These are phyloP conservation scores for Eucalyptus marginata DNA, from an alignment of 345 rosid genomes.

Conservation along the genomic window DNA sequence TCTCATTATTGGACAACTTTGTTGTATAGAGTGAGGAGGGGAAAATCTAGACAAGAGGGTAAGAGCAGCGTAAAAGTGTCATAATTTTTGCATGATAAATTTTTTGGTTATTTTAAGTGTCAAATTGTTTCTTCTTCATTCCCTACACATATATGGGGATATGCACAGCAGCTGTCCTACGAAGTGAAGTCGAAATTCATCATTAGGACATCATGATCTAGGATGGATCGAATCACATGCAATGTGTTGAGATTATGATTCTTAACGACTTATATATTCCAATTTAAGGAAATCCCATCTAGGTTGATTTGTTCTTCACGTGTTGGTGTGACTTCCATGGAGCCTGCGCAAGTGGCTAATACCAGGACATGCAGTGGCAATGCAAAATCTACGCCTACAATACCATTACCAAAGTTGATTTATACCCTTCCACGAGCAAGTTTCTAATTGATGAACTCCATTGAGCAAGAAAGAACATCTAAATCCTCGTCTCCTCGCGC, in stretches of 20 bases:
- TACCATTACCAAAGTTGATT: neutral
- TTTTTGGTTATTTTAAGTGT: neutral
- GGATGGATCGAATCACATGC: neutral
- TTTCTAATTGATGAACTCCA: neutral
- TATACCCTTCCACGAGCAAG: neutral
- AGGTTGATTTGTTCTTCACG: neutral
- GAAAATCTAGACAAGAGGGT: neutral
- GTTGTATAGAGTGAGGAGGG: neutral
- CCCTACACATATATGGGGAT: neutral
- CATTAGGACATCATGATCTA: neutral
- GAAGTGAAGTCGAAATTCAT: neutral
- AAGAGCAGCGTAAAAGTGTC: no score
- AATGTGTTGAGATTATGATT: neutral
- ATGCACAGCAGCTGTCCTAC: neutral
- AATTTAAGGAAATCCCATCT: neutral
- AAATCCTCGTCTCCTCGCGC: neutral
- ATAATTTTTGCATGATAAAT: fast-evolving
- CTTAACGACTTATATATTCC: neutral
- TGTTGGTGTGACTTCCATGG: neutral
- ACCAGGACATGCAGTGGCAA: neutral
- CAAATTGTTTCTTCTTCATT: neutral
- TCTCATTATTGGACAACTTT: neutral
- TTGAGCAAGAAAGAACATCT: neutral
- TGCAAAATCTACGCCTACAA: neutral
- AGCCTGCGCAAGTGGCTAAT: neutral